Evolutionary conservation across 2,329 filamentous ascomycete genomes (phyloP).

Genomic region (Pseudogymnoascus sp.): DNA sequence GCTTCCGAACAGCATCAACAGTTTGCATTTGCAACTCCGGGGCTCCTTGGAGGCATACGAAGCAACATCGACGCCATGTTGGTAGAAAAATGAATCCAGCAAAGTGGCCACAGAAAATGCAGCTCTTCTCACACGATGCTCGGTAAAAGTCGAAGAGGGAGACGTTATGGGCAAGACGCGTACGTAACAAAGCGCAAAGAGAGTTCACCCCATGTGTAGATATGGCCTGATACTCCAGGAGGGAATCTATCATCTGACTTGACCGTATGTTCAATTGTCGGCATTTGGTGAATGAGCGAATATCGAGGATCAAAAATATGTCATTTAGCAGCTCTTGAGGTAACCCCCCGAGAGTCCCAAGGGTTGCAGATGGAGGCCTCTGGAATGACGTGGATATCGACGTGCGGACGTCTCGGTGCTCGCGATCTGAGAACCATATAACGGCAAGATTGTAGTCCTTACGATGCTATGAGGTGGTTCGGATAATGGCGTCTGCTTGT

Average conservation of each 20-base stretch:
- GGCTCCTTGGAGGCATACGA: neutral
- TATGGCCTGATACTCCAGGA: neutral
- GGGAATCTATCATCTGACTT: neutral
- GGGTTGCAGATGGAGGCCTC: no score
- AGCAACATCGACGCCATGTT: neutral
- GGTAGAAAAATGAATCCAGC: neutral
- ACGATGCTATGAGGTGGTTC: neutral
- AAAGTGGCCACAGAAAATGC: neutral
- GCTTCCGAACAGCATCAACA: neutral
- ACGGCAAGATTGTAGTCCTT: neutral
- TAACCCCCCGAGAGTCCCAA: no score
- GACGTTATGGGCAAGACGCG: neutral
- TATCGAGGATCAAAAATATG: neutral
- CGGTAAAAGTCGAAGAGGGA: neutral
- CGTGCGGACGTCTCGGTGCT: neutral
- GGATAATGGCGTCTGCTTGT: neutral
- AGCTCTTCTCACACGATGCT: neutral
- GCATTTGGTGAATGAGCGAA: neutral
- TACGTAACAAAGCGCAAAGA: neutral
- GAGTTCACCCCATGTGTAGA: neutral
- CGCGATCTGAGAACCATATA: neutral
- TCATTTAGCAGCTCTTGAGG: neutral
- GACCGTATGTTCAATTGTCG: neutral
- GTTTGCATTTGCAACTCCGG: neutral
- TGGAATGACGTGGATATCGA: neutral